Evolutionary conservation across 169 alveolate species (phyloP).

Genomic region (Besnoitia besnoiti): DNA sequence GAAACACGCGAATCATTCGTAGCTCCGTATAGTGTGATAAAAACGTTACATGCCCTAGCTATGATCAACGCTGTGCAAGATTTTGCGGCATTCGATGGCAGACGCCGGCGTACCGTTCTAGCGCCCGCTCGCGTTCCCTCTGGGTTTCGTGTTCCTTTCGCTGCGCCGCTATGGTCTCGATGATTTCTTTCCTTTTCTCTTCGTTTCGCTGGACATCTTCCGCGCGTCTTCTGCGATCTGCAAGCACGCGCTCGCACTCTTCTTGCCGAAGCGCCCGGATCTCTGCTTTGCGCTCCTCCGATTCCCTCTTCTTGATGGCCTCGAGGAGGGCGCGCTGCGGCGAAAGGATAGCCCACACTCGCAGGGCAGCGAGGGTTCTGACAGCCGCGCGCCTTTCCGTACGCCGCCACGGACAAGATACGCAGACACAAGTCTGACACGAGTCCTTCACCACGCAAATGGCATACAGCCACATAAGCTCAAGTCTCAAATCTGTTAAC

Average conservation of each 20-base stretch:
- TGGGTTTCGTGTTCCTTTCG: neutral
- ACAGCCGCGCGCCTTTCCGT: no score
- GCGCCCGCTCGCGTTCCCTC: neutral
- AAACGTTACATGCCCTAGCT: neutral
- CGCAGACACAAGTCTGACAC: no score
- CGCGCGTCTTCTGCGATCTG: neutral
- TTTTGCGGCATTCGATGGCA: neutral
- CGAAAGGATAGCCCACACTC: no score
- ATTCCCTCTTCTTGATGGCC: neutral
- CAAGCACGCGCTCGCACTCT: neutral
- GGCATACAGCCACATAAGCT: no score
- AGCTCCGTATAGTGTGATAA: no score
- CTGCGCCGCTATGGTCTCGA: neutral
- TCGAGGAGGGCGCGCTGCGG: neutral
- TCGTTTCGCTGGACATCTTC: neutral
- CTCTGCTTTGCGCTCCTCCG: neutral
- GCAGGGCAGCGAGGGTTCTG: no score
- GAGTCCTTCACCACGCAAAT: no score
- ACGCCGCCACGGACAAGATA: no score
- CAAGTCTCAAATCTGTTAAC: no score
- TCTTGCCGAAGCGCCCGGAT: neutral
- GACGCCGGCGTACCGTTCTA: slow-evolving; percentile 31
- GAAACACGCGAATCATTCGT: no score
- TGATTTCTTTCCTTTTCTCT: neutral
- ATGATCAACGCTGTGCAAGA: neutral